Conservation (phyloP, 1,284 basidiomycete genomes). For the Trametes pubescens region DNA sequence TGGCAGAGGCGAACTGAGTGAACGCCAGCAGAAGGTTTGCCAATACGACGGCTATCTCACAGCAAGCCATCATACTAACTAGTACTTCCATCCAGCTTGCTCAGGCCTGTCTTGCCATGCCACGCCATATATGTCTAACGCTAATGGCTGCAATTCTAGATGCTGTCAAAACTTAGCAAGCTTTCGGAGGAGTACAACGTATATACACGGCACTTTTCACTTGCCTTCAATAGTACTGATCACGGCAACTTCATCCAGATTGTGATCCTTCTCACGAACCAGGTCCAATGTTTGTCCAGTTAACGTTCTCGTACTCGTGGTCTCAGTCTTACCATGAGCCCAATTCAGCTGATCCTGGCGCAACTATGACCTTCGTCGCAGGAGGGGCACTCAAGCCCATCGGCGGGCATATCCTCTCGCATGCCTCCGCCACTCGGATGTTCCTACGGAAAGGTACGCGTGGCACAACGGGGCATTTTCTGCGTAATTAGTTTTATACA, state of each 20-base stretch:
- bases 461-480: conserved; percentile 19
- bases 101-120: conserved; percentile 53
- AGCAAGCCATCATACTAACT: neutral
- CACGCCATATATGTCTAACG: neutral
- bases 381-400: conserved; percentile 89
- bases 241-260: conserved; percentile 56
- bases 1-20: conserved; percentile 91
- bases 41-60: conserved; percentile 6
- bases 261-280: conserved; percentile 89
- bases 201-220: conserved; percentile 26
- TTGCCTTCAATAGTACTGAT: conserved; percentile 26
- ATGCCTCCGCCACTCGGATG: conserved; percentile 85
- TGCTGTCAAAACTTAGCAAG: conserved; percentile 90
- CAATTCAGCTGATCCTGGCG: conserved; percentile 85
- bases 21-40: conserved; percentile 87
- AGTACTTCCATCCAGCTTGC: conserved; percentile 56
- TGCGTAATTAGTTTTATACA: too few relatives aligned
- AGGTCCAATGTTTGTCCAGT: conserved; percentile 78
- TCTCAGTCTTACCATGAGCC: neutral
- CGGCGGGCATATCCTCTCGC: conserved; percentile 87
- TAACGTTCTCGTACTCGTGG: conserved; percentile 1
- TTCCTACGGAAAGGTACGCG: conserved; percentile 83
- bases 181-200: conserved; percentile 92
- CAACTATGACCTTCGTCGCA: conserved; percentile 93
- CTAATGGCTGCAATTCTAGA: conserved; percentile 51